Conservation (phyloP, 192 early-diverging fungal genomes). For the Geosiphon pyriformis region DNA sequence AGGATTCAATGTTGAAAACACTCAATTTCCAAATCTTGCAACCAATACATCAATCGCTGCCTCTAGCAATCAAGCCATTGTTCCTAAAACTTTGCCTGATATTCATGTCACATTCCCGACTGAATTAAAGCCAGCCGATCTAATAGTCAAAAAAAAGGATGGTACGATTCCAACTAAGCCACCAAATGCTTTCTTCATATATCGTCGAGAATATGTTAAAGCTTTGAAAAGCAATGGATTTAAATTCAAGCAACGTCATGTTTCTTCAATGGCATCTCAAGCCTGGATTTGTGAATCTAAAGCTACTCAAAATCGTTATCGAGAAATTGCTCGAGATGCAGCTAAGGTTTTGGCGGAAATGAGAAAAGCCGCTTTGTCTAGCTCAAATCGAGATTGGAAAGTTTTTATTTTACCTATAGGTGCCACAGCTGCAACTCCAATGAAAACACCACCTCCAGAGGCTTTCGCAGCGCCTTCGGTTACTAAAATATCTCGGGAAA, state of each 20-base stretch:
- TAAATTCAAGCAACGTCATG: neutral
- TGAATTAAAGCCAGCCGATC: neutral
- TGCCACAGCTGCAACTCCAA: too few relatives aligned
- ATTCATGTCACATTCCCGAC: neutral
- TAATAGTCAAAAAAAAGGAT: neutral
- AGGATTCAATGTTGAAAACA: too few relatives aligned
- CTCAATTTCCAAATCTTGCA: too few relatives aligned
- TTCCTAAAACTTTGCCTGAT: too few relatives aligned
- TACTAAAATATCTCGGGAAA: too few relatives aligned
- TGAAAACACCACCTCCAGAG: too few relatives aligned
- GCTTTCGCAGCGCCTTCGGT: too few relatives aligned
- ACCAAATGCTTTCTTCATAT: conserved; percentile 5
- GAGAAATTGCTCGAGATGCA: neutral
- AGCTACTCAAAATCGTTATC: neutral
- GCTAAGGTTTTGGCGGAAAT: neutral
- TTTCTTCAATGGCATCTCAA: conserved; percentile 5
- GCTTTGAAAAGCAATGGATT: neutral
- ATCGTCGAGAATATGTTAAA: neutral
- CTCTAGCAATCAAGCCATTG: too few relatives aligned
- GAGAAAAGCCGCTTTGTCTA: neutral
- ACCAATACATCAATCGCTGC: too few relatives aligned
- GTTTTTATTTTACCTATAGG: neutral
- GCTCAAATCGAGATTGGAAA: neutral
- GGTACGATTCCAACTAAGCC: neutral
- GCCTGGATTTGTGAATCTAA: neutral